Evolutionary conservation across 768 basidiomycete species (phyloP).

Genomic region (Rhodotorula diobovata): DNA sequence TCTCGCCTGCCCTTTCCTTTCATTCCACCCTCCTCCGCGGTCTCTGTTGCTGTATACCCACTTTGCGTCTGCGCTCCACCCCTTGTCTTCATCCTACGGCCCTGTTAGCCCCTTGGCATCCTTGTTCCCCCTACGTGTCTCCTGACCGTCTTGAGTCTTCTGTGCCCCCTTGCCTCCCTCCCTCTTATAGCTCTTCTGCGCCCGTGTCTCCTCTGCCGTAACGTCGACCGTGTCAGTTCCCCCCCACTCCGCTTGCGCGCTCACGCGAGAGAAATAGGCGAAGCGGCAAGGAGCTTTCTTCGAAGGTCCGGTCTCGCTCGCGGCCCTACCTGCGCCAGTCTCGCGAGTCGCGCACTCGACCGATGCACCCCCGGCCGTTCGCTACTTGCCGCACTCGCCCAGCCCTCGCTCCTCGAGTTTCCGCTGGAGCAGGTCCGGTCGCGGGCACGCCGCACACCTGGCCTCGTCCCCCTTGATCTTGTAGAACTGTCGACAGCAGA

Average conservation of each 20-base stretch:
- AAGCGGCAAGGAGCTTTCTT: too few relatives aligned
- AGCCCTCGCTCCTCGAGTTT: slow-evolving; percentile 16
- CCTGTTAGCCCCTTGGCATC: background rate
- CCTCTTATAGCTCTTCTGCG: background rate
- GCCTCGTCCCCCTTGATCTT: background rate
- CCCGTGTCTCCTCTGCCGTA: background rate
- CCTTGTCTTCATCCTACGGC: background rate
- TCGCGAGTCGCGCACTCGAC: too few relatives aligned
- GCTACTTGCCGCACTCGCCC: background rate
- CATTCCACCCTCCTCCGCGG: background rate
- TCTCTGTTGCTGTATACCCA: background rate
- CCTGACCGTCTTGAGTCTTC: background rate
- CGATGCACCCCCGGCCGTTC: too few relatives aligned
- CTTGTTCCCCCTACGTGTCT: background rate
- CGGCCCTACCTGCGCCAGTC: too few relatives aligned
- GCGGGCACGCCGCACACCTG: slow-evolving; percentile 14
- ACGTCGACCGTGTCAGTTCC: background rate
- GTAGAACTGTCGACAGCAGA: slow-evolving; percentile 31
- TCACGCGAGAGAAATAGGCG: too few relatives aligned
- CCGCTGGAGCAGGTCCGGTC: background rate
- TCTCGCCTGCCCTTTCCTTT: too few relatives aligned
- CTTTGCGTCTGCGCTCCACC: background rate
- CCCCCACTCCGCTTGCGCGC: background rate
- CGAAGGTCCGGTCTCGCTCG: too few relatives aligned
- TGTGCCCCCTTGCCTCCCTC: background rate